phyloP scores from a whole-genome alignment of 2,329 filamentous ascomycete genomes.

The Beauveria rudraprayagi region DNA sequence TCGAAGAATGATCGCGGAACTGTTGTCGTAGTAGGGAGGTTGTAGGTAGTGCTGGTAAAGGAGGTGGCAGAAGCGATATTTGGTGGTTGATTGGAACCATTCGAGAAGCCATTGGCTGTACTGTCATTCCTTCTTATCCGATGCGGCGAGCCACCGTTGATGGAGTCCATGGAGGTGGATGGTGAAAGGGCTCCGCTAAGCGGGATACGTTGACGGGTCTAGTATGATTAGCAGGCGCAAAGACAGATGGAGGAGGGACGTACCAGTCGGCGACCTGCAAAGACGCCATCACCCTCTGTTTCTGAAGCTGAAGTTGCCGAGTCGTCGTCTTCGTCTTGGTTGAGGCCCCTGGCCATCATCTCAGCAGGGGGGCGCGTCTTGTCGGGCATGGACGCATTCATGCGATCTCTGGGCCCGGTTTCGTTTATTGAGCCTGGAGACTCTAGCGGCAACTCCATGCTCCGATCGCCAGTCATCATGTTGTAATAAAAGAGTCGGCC shows the following conservation, averaged over 20 bases:
- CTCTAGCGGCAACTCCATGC: constrained; percentile 89
- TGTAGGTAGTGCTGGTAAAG: constrained; percentile 52
- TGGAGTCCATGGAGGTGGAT: constrained; percentile 84
- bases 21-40: constrained; percentile 47
- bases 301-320: constrained; percentile 80
- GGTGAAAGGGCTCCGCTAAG: constrained; percentile 68
- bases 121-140: constrained; percentile 51
- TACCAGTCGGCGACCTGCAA: constrained; percentile 61
- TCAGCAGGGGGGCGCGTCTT: constrained; percentile 85
- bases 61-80: constrained; percentile 53
- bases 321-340: constrained; percentile 83
- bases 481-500: constrained; percentile 97
- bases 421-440: constrained; percentile 75
- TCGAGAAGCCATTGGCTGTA: constrained; percentile 32
- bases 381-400: constrained; percentile 81
- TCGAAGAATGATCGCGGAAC: constrained; percentile 85
- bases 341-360: constrained; percentile 75
- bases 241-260: constrained; percentile 19
- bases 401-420: constrained; percentile 78
- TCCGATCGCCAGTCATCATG: constrained; percentile 89
- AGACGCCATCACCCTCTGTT: constrained; percentile 67
- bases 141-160: constrained; percentile 59
- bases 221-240: background rate
- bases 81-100: constrained; percentile 35
- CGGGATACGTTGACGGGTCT: constrained; percentile 46